Evolutionary conservation across 257 asterid genomes (phyloP).

Genomic region (Misopates orontium): DNA sequence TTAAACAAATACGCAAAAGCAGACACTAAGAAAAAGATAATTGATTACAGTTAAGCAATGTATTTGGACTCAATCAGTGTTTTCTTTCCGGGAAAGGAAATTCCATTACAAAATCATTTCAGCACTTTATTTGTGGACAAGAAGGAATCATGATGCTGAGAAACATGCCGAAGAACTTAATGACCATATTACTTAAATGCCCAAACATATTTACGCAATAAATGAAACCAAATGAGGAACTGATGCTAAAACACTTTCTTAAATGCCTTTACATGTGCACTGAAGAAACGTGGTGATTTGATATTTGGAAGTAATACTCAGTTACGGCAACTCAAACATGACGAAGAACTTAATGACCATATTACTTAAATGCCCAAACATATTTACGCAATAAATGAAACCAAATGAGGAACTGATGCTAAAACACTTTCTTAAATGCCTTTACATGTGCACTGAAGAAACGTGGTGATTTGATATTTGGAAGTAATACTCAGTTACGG

Average conservation of each 20-base stretch:
- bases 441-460: constrained; percentile 7
- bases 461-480: not conserved
- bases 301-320: too few relatives aligned
- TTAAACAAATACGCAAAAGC: constrained; percentile 4
- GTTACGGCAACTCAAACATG: not conserved
- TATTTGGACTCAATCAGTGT: not conserved
- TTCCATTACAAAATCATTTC: not conserved
- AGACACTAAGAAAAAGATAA: constrained; percentile 12
- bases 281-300: constrained; percentile 12
- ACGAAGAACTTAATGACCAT: not conserved
- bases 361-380: not conserved
- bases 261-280: constrained; percentile 6
- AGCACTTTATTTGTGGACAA: not conserved
- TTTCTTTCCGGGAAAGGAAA: not conserved
- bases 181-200: not conserved
- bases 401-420: too few relatives aligned
- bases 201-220: not conserved
- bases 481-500: too few relatives aligned
- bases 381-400: too few relatives aligned
- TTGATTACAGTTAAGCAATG: not conserved
- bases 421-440: constrained; percentile 5
- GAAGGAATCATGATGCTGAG: not conserved
- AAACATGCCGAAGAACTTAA: not conserved
- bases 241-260: not conserved
- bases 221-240: too few relatives aligned